A percentile compares a stretch with the other conserved stretches of the same genome.
These are phyloP conservation scores for Jatropha multifida DNA, from an alignment of 441 rosid genomes.

Conservation along the genomic window DNA sequence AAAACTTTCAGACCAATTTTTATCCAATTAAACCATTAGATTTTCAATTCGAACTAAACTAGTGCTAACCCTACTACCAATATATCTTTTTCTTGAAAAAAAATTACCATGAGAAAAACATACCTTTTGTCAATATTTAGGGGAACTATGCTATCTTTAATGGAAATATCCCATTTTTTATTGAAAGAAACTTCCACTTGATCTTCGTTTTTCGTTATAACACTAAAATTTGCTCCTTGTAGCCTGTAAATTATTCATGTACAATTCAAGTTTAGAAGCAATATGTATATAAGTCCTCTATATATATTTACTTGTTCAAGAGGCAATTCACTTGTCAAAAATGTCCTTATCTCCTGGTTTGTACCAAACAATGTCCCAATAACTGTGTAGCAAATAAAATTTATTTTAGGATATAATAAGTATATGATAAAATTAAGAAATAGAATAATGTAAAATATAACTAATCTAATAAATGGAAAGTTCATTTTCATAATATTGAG, in stretches of 20 bases:
- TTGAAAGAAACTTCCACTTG: conserved; percentile 65
- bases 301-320: background rate
- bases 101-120: no score
- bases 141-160: conserved; percentile 34
- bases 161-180: conserved; percentile 38
- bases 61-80: background rate
- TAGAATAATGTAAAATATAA: background rate
- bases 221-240: conserved; percentile 34
- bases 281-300: background rate
- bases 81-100: background rate
- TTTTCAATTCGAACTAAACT: background rate
- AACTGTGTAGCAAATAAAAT: conserved; percentile 23
- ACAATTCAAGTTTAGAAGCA: background rate
- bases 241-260: conserved; percentile 36
- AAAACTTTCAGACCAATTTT: no score
- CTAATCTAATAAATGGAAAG: background rate
- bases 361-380: conserved; percentile 57
- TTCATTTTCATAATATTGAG: background rate
- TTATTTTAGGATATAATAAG: no score
- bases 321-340: conserved; percentile 34
- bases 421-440: background rate
- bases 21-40: no score
- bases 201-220: conserved; percentile 42
- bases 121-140: conserved; percentile 74
- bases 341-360: background rate